Evolutionary conservation across 2,329 filamentous ascomycete genomes (phyloP).

Genomic region (Claviceps africana): DNA sequence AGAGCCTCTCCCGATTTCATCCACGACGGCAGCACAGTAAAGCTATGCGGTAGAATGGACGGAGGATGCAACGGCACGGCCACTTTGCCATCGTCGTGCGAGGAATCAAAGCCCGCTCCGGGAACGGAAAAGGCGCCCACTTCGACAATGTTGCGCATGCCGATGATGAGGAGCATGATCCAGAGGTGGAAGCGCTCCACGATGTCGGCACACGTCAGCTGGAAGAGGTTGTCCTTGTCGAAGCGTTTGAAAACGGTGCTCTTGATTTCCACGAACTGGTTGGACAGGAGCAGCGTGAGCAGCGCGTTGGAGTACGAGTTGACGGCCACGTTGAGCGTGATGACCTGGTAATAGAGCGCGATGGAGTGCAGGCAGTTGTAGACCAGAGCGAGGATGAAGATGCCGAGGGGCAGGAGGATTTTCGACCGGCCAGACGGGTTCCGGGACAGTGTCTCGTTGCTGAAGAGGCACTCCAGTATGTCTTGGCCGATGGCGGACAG

Average conservation of each 20-base stretch:
- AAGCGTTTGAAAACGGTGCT: slow-evolving; percentile 97
- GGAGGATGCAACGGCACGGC: slow-evolving; percentile 48
- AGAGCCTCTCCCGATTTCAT: slow-evolving; percentile 67
- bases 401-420: slow-evolving; percentile 72
- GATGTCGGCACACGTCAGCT: slow-evolving; percentile 89
- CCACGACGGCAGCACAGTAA: slow-evolving; percentile 77
- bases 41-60: slow-evolving; percentile 77
- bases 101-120: slow-evolving; percentile 35
- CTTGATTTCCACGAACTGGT: slow-evolving; percentile 98
- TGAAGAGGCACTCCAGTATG: slow-evolving; percentile 90
- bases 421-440: slow-evolving; percentile 83
- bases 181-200: slow-evolving; percentile 95
- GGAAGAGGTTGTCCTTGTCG: slow-evolving; percentile 94
- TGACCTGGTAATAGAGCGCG: slow-evolving; percentile 90
- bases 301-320: slow-evolving; percentile 97
- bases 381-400: slow-evolving; percentile 73
- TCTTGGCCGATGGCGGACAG: slow-evolving; percentile 89
- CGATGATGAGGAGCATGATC: slow-evolving; percentile 95
- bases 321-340: slow-evolving; percentile 92
- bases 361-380: slow-evolving; percentile 85
- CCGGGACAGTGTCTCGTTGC: slow-evolving; percentile 78
- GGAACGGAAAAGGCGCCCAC: slow-evolving; percentile 67
- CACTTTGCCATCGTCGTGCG: slow-evolving; percentile 34
- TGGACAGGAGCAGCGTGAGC: slow-evolving; percentile 81
- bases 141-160: slow-evolving; percentile 89